phyloP scores from a whole-genome alignment of 306 rosid genomes.

The Prunus mongolica region DNA sequence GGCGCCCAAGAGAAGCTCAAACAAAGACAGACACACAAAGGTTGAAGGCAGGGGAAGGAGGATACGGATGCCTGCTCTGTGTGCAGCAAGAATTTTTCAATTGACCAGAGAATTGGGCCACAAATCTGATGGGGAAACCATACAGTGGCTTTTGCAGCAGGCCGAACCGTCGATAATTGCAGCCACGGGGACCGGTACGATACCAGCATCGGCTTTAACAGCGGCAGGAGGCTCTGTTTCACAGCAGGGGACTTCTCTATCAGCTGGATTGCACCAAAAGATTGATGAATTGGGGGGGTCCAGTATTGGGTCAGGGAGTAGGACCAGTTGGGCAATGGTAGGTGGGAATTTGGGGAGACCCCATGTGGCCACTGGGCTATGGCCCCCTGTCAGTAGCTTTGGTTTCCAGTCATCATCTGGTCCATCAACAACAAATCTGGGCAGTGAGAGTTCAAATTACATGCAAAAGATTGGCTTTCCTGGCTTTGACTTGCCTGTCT shows the following conservation, averaged over 20 bases:
- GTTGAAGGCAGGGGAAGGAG: conserved; percentile 96
- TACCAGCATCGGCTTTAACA: conserved; percentile 89
- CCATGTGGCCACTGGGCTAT: conserved; percentile 68
- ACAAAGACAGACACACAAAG: conserved; percentile 94
- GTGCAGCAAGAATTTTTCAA: conserved; percentile 94
- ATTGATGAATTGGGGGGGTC: conserved; percentile 65
- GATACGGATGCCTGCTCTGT: conserved; percentile 93
- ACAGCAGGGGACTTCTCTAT: conserved; percentile 53
- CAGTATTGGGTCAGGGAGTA: conserved; percentile 53
- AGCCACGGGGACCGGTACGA: conserved; percentile 84
- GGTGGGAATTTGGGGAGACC: conserved; percentile 74
- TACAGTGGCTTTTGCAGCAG: conserved; percentile 92
- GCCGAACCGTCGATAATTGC: conserved; percentile 93
- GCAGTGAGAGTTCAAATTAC: conserved; percentile 59
- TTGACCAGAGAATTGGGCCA: conserved; percentile 91
- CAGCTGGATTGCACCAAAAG: conserved; percentile 67
- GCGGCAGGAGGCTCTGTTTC: conserved; percentile 61
- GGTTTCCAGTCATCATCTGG: conserved; percentile 68
- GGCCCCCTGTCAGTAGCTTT: conserved; percentile 73
- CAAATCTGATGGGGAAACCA: conserved; percentile 97
- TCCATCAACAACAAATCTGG: conserved; percentile 44
- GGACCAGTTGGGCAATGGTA: conserved; percentile 78
- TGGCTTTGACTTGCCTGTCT: conserved; percentile 68
- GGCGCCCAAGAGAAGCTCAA: conserved; percentile 86
- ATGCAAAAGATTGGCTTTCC: conserved; percentile 78